Conservation (phyloP, 257 asterid genomes). For the Dorcoceras hygrometricum region DNA sequence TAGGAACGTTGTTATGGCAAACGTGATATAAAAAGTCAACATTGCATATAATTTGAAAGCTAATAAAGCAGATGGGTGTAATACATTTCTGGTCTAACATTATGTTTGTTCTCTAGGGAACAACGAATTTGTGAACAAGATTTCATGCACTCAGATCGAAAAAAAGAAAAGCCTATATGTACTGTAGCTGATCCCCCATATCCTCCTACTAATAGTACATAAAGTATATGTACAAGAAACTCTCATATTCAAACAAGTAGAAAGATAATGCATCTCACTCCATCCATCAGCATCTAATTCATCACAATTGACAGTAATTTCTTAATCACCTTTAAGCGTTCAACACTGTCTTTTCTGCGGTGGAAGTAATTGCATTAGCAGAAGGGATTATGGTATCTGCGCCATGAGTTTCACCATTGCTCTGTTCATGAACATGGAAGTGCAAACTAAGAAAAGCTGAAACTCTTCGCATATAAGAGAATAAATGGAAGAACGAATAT, state of each 20-base stretch:
- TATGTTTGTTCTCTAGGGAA: constrained; percentile 18
- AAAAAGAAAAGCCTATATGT: constrained; percentile 19
- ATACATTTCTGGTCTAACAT: constrained; percentile 6
- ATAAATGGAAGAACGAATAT: not conserved
- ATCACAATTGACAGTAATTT: constrained; percentile 4
- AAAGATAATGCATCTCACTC: constrained; percentile 26
- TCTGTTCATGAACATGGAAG: constrained; percentile 33
- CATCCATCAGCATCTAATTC: constrained; percentile 21
- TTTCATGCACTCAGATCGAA: constrained; percentile 15
- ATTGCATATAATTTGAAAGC: not conserved
- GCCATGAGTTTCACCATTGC: constrained; percentile 48
- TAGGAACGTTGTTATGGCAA: not conserved
- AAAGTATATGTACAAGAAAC: constrained; percentile 27
- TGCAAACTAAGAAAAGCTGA: not conserved
- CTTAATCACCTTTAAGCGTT: constrained; percentile 29
- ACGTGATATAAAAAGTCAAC: not conserved
- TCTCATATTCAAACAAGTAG: constrained; percentile 20
- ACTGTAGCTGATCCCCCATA: constrained; percentile 21
- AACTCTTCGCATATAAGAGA: not conserved
- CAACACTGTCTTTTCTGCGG: constrained; percentile 38
- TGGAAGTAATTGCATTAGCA: constrained; percentile 40
- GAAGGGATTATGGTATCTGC: constrained; percentile 39
- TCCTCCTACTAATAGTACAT: constrained; percentile 22
- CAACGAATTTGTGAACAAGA: constrained; percentile 16
- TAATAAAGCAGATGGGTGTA: not conserved